Evolutionary conservation across 2,329 filamentous ascomycete species (phyloP).

Genomic region (Phaeophleospora eucalypticola): DNA sequence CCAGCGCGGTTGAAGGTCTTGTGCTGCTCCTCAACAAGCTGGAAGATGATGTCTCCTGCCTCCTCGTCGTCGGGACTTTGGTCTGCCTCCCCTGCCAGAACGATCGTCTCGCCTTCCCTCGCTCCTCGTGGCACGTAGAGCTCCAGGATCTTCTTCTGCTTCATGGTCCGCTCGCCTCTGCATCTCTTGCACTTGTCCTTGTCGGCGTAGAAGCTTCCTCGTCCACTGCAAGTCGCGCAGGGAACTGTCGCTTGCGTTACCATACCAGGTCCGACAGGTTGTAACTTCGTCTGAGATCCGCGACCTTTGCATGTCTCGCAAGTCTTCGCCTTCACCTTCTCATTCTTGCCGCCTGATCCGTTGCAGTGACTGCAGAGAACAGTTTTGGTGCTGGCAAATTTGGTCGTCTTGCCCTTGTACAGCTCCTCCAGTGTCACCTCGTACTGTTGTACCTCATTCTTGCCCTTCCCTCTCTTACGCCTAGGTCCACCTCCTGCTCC

Average conservation of each 20-base stretch:
- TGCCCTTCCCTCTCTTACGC: conserved; percentile 57
- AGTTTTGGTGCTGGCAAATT: conserved; percentile 93
- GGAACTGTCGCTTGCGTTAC: conserved; percentile 74
- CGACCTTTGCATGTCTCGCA: conserved; percentile 82
- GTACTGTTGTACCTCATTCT: conserved; percentile 85
- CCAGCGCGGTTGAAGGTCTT: conserved; percentile 78
- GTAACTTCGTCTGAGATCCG: conserved; percentile 69
- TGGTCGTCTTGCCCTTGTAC: conserved; percentile 97
- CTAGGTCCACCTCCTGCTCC: conserved; percentile 13
- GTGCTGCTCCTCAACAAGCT: conserved; percentile 76
- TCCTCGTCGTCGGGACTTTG: conserved; percentile 84
- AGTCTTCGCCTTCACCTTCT: conserved; percentile 77
- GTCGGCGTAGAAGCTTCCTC: conserved; percentile 84
- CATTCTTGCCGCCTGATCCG: conserved; percentile 76
- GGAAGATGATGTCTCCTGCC: conserved; percentile 90
- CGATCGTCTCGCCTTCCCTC: conserved; percentile 77
- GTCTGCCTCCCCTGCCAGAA: conserved; percentile 89
- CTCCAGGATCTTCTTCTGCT: conserved; percentile 90
- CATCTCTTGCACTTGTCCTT: conserved; percentile 99
- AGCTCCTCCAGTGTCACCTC: conserved; percentile 88
- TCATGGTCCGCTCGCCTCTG: conserved; percentile 82
- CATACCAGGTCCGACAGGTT: conserved; percentile 80
- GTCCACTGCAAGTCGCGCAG: conserved; percentile 79
- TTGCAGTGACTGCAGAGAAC: conserved; percentile 83
- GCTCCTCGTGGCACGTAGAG: conserved; percentile 88